Base-by-base conservation (phyloP, 2,329 filamentous ascomycete genomes). In the Hymenoscyphus fructigenus region DNA sequence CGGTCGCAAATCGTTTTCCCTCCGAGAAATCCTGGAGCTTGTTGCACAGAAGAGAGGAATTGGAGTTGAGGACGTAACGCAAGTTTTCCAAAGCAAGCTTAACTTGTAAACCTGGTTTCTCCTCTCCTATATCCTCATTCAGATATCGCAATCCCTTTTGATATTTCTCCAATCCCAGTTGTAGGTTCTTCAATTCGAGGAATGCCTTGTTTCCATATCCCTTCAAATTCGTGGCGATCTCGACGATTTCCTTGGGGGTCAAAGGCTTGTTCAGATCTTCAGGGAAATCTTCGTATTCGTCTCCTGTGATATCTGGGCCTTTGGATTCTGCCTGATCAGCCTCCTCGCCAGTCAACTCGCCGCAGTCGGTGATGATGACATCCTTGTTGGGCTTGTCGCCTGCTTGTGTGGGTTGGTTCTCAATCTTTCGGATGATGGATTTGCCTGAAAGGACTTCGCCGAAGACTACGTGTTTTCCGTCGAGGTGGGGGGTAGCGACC, bases 401-500 rank as follows among this genome's bases (percentile, higher is more conserved):
- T 32, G 84, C 80, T 70, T 89, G 84, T 1, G 91, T 95, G 61
- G 84, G 83, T 67, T 92, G 82, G 78, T 95, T 95, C 81, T 99
- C 95, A 74, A 98, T 88, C 77, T 93, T 88, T 69, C 95, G 90
- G 38, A 98, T 86, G 44, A 97, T 82, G 67, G 91, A 93, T 84
- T 97, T 98, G 75, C 95, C 95, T 67, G 89, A 91, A 75, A 97
- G 85, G 63, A 98, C 94, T 77, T 97, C 90, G 68, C 95, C 95
- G 73, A 97, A 99, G 28, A 99, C 93, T 57, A 98, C 95, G 80
- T 99, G 94, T 84, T 99, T 99, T 77, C 88, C 88, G 78, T 99
- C 93, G 47, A 98, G 86, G 78, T 98, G 95, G 58, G 93, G 93
- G 15, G 95, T 98, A n/a, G 89, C 84, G 34, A 97, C 92, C 17